phyloP scores from a whole-genome alignment of 345 rosid genomes.

The Hevea brasiliensis region DNA sequence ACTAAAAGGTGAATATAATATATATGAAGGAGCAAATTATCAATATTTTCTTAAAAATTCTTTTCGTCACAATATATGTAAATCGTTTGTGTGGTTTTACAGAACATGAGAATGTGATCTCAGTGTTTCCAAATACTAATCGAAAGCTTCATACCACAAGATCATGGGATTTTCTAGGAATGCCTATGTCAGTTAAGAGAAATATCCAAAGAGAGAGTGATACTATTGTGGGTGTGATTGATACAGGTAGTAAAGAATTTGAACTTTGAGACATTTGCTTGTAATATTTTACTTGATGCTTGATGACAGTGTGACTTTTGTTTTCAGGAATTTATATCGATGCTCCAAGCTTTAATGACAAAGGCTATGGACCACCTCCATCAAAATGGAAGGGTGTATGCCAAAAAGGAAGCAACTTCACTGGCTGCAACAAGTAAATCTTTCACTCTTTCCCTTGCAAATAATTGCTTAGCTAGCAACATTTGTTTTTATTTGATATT shows the following conservation, averaged over 20 bases:
- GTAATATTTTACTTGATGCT: too few relatives aligned
- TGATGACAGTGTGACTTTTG: too few relatives aligned
- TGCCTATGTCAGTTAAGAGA: background rate
- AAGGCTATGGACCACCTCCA: conserved; percentile 8
- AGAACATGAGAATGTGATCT: background rate
- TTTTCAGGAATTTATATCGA: background rate
- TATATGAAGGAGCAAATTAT: too few relatives aligned
- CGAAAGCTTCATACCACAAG: background rate
- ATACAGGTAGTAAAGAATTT: background rate
- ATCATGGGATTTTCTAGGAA: conserved; percentile 4
- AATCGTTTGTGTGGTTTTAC: background rate
- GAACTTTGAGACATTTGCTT: too few relatives aligned
- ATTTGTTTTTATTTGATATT: too few relatives aligned
- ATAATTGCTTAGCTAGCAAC: too few relatives aligned
- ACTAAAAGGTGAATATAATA: background rate
- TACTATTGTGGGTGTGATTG: background rate
- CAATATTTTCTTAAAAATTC: too few relatives aligned
- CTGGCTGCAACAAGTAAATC: conserved; percentile 9
- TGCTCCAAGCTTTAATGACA: background rate
- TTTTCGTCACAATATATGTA: too few relatives aligned
- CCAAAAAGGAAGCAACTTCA: background rate
- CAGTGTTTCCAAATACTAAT: background rate
- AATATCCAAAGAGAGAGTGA: background rate
- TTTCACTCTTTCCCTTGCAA: too few relatives aligned
- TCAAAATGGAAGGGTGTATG: conserved; percentile 3